Percentiles rank a stretch among this genome's conserved stretches.
These are phyloP conservation scores for Diplotaxis tenuifolia DNA, from an alignment of 345 rosid genomes.

Conservation along the genomic window DNA sequence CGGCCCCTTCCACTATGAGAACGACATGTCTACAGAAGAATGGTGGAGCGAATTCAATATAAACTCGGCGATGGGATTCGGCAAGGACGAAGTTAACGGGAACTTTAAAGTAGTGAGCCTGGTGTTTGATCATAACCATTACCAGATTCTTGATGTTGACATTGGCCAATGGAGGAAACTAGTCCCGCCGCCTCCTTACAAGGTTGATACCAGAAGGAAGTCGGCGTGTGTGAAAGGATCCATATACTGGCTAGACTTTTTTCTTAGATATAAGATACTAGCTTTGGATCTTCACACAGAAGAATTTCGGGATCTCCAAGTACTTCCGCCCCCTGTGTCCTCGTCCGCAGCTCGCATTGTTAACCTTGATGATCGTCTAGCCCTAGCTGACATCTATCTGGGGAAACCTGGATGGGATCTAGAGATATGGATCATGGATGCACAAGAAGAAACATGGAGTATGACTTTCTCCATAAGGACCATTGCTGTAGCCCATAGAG, in stretches of 20 bases:
- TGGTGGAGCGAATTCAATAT: not conserved
- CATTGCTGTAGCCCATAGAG: not conserved
- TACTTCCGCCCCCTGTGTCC: not conserved
- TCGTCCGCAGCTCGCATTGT: not conserved
- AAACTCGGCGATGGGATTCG: not conserved
- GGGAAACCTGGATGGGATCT: not conserved
- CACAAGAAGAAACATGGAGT: not conserved
- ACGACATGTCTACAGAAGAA: not conserved
- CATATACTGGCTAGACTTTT: not conserved
- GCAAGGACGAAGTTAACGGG: not conserved
- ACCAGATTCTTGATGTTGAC: constrained; percentile 8
- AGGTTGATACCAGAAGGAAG: not conserved
- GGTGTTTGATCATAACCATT: not conserved
- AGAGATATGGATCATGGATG: not conserved
- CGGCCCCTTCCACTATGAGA: not conserved
- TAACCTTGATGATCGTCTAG: constrained; percentile 5
- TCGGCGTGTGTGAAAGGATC: not conserved
- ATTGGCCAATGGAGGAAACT: constrained; percentile 18
- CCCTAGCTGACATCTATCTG: not conserved
- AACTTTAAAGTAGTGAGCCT: constrained; percentile 19
- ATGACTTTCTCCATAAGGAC: not conserved
- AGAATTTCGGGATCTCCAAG: not conserved
- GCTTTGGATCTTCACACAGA: constrained; percentile 1
- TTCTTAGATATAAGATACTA: not conserved
- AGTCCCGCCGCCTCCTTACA: not conserved